Evolutionary conservation across 1,284 basidiomycete genomes (phyloP), one percentile per base, ranked within the genome.

Genomic region (Melanopsichium pennsylvanicum): DNA sequence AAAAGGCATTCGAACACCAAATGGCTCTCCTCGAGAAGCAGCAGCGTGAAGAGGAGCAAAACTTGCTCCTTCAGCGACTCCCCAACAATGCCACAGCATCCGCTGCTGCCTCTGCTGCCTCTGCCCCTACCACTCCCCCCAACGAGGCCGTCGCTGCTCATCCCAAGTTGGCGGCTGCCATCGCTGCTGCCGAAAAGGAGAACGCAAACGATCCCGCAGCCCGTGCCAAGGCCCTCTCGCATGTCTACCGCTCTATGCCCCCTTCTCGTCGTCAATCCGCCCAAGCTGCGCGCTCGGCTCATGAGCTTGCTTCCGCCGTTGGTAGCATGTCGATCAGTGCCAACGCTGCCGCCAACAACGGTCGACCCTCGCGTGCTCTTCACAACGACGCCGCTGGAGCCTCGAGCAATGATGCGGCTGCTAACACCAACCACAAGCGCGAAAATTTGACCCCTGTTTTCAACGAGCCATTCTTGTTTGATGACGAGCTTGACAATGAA

Each of bases 401-500:
- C 13, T 29, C 27, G 27, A 13, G 27, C 36, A 32, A n/a, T 12
- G 39, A 31, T 9, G 25, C 41, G 22, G 37, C 23, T 32, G 32
- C 35, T 25, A 37, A 23, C 6, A 15, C 37, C 36, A 36, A 33
- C 35, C 38, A 47, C 41, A 46, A 44, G 36, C 41, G 46, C 22
- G 70, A 64, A 18, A 60, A 69, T 37, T 49, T 74, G 4, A 74
- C 75, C 2, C 76, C 78, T 5, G 70, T 62, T 43, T 78, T 80
- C 56, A 75, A 72, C 51, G 76, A 79, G 43, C 70, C 62, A 32
- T 79, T 79, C 47, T 67, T 80, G 34, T 78, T 78, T 41, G 75
- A 78, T 46, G 76, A 79, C 47, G 78, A 79, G 48, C 69, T 77
- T 43, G 72, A 77, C 34, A 70, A 75, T 42, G 74, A 79, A 38